These are phyloP conservation scores for Phytophthora quininea DNA, from an alignment of 352 stramenopile species.

Conservation along the genomic window DNA sequence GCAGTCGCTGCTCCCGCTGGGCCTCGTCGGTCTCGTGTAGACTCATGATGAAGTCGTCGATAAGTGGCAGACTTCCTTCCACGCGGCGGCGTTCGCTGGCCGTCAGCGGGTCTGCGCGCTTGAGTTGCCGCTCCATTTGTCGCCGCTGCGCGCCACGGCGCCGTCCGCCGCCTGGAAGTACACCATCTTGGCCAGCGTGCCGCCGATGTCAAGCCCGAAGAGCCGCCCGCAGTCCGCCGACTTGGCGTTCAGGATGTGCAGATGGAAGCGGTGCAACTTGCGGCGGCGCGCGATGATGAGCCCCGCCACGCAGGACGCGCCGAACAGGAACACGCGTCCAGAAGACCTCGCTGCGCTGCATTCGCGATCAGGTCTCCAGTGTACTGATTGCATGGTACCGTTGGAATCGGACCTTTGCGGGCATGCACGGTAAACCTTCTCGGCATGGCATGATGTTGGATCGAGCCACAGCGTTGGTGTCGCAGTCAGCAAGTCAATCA, in stretches of 20 bases:
- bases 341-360: constrained; percentile 50
- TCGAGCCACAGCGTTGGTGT: neutral
- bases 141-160: constrained; percentile 32
- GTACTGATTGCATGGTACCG: too few relatives aligned
- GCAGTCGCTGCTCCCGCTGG: constrained; percentile 61
- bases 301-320: constrained; percentile 67
- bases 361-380: neutral
- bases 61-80: constrained; percentile 55
- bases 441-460: neutral
- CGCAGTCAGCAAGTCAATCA: neutral
- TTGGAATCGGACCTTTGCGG: neutral
- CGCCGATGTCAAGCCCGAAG: constrained; percentile 94
- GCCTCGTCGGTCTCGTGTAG: constrained; percentile 47
- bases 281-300: constrained; percentile 72
- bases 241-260: constrained; percentile 73
- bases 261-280: constrained; percentile 72
- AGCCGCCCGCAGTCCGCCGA: constrained; percentile 67
- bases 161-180: constrained; percentile 88
- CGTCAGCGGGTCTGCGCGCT: constrained; percentile 18
- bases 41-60: constrained; percentile 60
- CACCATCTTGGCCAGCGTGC: constrained; percentile 93
- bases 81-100: constrained; percentile 18
- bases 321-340: constrained; percentile 81
- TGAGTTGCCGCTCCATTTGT: constrained; percentile 36
- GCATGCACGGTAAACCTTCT: neutral